Evolutionary conservation across 257 asterid species (phyloP), one percentile per base, ranked within the genome.

Genomic region (Ophiorrhiza pumila): DNA sequence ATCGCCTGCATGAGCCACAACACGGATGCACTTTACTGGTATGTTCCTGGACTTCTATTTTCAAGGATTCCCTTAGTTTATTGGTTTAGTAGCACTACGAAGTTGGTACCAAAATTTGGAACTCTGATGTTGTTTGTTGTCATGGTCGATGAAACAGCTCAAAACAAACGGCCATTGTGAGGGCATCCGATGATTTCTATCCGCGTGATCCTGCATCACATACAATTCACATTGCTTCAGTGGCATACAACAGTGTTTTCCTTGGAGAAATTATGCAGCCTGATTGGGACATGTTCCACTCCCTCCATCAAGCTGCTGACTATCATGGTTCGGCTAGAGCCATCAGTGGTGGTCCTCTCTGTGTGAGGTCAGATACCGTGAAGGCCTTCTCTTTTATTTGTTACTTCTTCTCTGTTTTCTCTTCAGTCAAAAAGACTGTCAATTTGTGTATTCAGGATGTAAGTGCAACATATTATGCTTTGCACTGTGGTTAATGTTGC

Each of bases 1-100:
- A 88, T 92, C 43, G 94, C 98, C n/a, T 92, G 98, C 72, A 92
- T 92, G 98, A 90, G 96, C 84, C 98, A 92, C 77, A 92, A 75
- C 71, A 92, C 91, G 15, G 98, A 92, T 69, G 89, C 96, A 1
- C 84, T 92, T 68, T 92, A 88, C 85, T 90, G 97, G 97, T 91
- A 85, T 56, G 61, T 20, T 1, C 22, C 25, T 53, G 18, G 14
- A 37, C 56, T 31, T 35, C 15, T 58, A 7, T 5, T n/a, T 3
- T 37, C 15, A 23, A 25, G 11, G 5, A 25, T 39, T 31, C 12
- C 35, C 56, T 69, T 22, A 4, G 9, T 14, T 65, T 22, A 31
- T 49, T 65, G 27, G 50, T 47, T 46, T 68, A 34, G 37, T 68
- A 34, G 37, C 31, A 1, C 4, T 7, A 25, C 13, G 23, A 68